These are phyloP conservation scores for Nymphaea colorata DNA, from an alignment of 164 flowering plant genomes.

Conservation along the genomic window DNA sequence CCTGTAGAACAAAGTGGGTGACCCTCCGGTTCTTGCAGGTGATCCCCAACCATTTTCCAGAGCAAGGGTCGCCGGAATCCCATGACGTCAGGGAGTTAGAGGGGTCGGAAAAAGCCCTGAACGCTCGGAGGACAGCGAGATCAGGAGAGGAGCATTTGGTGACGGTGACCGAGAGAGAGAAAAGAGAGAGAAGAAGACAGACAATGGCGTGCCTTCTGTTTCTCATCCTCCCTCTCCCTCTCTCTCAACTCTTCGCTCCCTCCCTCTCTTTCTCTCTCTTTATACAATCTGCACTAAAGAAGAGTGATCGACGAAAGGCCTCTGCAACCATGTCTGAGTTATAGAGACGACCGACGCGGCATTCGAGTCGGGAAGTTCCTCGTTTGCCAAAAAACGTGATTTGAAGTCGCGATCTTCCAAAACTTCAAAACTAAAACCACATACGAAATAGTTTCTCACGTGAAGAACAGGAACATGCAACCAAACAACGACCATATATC, in stretches of 20 bases:
- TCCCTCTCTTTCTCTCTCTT: not conserved
- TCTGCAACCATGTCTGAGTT: too few species aligned
- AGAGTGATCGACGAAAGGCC: too few species aligned
- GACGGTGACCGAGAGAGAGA: conserved; percentile 6
- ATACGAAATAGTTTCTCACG: too few species aligned
- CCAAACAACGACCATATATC: too few species aligned
- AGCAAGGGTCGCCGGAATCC: conserved; percentile 26
- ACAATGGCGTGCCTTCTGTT: not conserved
- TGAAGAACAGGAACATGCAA: too few species aligned
- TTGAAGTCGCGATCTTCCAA: too few species aligned
- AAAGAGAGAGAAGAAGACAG: conserved; percentile 4
- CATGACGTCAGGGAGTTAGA: conserved; percentile 20
- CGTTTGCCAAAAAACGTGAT: too few species aligned
- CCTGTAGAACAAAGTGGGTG: conserved; percentile 27
- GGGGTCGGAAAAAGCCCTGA: conserved; percentile 19
- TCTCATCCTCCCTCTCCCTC: not conserved
- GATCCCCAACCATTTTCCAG: conserved; percentile 36
- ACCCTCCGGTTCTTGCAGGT: conserved; percentile 27
- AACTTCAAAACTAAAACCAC: too few species aligned
- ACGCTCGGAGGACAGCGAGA: conserved; percentile 12
- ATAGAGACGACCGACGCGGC: too few species aligned
- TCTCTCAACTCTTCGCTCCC: not conserved
- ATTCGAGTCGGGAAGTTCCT: too few species aligned
- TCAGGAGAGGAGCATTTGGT: conserved; percentile 7
- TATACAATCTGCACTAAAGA: not conserved